Percentiles rank a stretch among this genome's conserved stretches.
Evolutionary conservation across 345 rosid species (phyloP).

Genomic region (Salix caprea): DNA sequence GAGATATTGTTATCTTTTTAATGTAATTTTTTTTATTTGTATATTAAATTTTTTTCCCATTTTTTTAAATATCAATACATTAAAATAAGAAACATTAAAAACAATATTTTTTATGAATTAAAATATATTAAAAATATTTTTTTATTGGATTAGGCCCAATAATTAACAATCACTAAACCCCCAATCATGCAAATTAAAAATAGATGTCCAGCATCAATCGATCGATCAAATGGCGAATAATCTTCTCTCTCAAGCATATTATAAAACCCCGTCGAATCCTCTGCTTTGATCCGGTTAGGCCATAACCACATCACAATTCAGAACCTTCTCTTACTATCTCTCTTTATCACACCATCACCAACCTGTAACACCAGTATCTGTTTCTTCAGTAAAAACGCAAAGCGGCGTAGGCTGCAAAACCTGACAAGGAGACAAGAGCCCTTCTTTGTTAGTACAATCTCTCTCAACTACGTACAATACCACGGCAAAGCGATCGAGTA

Average conservation of each 20-base stretch:
- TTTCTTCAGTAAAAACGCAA: constrained; percentile 16
- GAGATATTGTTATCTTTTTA: not conserved
- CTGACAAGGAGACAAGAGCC: constrained; percentile 28
- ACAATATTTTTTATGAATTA: too few relatives aligned
- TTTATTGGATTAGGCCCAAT: not conserved
- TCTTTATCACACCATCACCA: not conserved
- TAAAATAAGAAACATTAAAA: too few relatives aligned
- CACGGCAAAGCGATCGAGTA: not conserved
- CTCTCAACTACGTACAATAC: not conserved
- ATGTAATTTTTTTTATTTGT: too few relatives aligned
- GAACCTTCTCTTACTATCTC: not conserved
- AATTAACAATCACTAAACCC: constrained; percentile 1
- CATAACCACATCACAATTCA: not conserved
- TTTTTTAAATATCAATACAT: too few relatives aligned
- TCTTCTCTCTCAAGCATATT: not conserved
- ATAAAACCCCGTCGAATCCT: not conserved
- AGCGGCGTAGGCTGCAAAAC: constrained; percentile 37
- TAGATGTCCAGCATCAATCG: constrained; percentile 8
- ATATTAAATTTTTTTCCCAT: too few relatives aligned
- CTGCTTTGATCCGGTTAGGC: not conserved
- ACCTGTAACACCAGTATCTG: not conserved
- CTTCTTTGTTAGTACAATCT: not conserved
- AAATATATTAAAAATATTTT: too few relatives aligned
- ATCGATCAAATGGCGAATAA: constrained; percentile 26
- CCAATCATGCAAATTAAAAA: constrained; percentile 20